A percentile compares a stretch with the other conserved stretches of the same genome.
Evolutionary conservation across 1,284 basidiomycete species (phyloP).

Genomic region (Cryptococcus sp.): DNA sequence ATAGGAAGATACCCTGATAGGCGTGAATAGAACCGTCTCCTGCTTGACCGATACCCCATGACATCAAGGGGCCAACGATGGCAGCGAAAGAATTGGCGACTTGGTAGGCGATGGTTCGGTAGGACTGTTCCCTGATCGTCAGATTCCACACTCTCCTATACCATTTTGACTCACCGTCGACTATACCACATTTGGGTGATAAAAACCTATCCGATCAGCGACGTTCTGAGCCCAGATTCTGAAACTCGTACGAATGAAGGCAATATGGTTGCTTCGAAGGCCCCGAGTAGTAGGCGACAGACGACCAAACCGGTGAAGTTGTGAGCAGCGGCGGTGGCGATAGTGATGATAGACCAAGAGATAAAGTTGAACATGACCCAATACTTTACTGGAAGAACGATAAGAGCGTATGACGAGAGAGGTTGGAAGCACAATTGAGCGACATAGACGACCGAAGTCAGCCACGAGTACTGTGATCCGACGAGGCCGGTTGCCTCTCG

Average conservation of each 20-base stretch:
- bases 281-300: slow-evolving; percentile 21
- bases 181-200: slow-evolving; percentile 31
- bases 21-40: slow-evolving; percentile 11
- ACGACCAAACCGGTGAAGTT: slow-evolving; percentile 48
- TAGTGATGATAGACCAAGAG: slow-evolving; percentile 25
- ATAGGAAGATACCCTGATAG: slow-evolving; percentile 51
- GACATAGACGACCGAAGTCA: slow-evolving; percentile 36
- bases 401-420: slow-evolving; percentile 36
- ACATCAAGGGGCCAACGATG: slow-evolving; percentile 28
- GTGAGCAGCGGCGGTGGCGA: slow-evolving; percentile 16
- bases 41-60: slow-evolving; percentile 26
- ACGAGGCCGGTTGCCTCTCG: slow-evolving; percentile 17
- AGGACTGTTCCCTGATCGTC: slow-evolving; percentile 29
- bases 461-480: slow-evolving; percentile 33
- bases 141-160: no score
- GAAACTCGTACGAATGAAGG: slow-evolving; percentile 12
- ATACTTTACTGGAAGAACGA: slow-evolving; percentile 38
- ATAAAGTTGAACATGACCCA: slow-evolving; percentile 40
- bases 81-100: slow-evolving; percentile 20
- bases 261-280: slow-evolving; percentile 24
- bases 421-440: slow-evolving; percentile 40
- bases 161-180: no score
- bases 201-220: neutral
- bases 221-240: neutral
- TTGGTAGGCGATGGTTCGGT: slow-evolving; percentile 26